phyloP scores from a whole-genome alignment of 192 early-diverging fungal genomes.

The Backusella macrospora region DNA sequence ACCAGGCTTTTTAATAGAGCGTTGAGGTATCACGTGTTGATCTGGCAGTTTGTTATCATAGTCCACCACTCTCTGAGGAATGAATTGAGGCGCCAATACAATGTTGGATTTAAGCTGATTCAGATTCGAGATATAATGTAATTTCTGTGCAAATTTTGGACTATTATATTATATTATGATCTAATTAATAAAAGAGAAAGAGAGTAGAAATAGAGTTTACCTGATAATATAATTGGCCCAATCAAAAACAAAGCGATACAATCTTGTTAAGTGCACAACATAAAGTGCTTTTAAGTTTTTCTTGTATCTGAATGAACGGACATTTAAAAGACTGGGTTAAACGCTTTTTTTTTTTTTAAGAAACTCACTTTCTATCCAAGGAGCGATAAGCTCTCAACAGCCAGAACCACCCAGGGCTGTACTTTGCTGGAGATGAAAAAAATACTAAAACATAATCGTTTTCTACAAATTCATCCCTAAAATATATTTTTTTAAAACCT shows the following conservation, averaged over 20 bases:
- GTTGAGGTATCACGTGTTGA: background rate
- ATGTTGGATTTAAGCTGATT: slow-evolving; percentile 66
- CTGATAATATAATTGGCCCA: slow-evolving; percentile 86
- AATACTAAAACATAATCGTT: slow-evolving; percentile 90
- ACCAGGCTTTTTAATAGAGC: background rate
- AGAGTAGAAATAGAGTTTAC: slow-evolving; percentile 42
- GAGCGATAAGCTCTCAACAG: slow-evolving; percentile 83
- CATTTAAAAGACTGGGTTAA: background rate
- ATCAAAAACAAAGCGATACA: slow-evolving; percentile 82
- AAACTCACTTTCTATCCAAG: slow-evolving; percentile 71
- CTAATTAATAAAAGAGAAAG: background rate
- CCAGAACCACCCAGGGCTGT: slow-evolving; percentile 85
- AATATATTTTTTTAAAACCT: slow-evolving; percentile 45
- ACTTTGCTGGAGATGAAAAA: slow-evolving; percentile 75
- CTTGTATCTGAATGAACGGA: slow-evolving; percentile 53
- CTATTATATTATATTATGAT: slow-evolving; percentile 43
- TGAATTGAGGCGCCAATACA: slow-evolving; percentile 73
- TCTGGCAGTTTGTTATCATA: slow-evolving; percentile 41
- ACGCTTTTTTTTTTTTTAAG: background rate
- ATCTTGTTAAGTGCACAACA: slow-evolving; percentile 89
- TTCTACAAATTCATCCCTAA: slow-evolving; percentile 81
- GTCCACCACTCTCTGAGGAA: slow-evolving; percentile 70
- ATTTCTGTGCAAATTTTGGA: slow-evolving; percentile 88
- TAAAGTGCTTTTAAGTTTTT: slow-evolving; percentile 94
- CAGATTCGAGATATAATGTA: slow-evolving; percentile 78